These are phyloP conservation scores for Picea abies DNA, from an alignment of 83 land plant genomes.

Conservation along the genomic window DNA sequence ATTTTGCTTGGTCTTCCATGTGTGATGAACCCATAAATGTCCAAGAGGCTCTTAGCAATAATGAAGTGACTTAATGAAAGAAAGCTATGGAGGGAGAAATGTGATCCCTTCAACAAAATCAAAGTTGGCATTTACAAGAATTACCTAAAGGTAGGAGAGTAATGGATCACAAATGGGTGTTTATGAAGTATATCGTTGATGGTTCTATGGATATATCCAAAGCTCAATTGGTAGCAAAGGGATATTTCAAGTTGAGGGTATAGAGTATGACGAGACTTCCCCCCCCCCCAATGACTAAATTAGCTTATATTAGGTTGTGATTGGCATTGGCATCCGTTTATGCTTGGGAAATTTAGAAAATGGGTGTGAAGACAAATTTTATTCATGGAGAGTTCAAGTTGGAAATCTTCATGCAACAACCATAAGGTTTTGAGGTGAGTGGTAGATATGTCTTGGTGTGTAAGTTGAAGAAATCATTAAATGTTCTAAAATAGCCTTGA, in stretches of 20 bases:
- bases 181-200: not conserved
- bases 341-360: no score
- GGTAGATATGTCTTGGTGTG: no score
- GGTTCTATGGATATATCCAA: not conserved
- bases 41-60: not conserved
- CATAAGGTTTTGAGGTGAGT: no score
- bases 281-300: no score
- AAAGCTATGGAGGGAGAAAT: not conserved
- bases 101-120: not conserved
- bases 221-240: constrained; percentile 24
- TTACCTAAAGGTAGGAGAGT: not conserved
- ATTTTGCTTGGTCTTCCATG: not conserved
- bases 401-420: no score
- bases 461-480: no score
- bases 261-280: no score
- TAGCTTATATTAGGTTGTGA: no score
- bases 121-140: not conserved
- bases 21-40: not conserved
- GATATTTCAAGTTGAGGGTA: constrained; percentile 4
- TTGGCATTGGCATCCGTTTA: no score
- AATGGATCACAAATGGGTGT: not conserved
- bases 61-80: not conserved
- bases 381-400: no score
- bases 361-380: no score
- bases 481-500: no score